These are phyloP conservation scores for Lachnellula hyalina DNA, from an alignment of 2,329 filamentous ascomycete species.

Conservation along the genomic window DNA sequence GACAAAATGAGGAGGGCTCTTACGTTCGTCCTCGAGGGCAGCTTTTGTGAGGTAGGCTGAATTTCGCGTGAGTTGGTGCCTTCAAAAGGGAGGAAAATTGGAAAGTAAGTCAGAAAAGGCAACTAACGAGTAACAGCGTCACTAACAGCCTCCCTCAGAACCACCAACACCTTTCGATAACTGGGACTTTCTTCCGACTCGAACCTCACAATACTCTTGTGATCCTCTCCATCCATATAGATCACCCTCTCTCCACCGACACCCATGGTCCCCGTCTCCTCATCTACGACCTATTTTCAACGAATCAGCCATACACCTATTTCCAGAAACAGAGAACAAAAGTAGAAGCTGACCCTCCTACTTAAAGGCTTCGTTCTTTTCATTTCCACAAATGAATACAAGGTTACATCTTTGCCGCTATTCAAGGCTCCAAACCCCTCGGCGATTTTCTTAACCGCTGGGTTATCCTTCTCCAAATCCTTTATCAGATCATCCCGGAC, in stretches of 20 bases:
- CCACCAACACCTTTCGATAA: slow-evolving; percentile 5
- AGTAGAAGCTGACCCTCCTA: neutral
- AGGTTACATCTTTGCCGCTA: neutral
- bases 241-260: neutral
- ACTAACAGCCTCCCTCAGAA: slow-evolving; percentile 3
- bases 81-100: too few relatives aligned
- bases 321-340: too few relatives aligned
- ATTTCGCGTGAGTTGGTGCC: neutral
- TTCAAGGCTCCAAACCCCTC: slow-evolving; percentile 9
- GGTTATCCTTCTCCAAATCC: slow-evolving; percentile 2
- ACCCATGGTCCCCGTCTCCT: neutral
- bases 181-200: neutral
- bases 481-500: slow-evolving; percentile 7
- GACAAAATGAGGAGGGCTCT: neutral
- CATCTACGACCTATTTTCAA: slow-evolving; percentile 3
- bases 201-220: slow-evolving; percentile 6
- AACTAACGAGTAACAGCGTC: slow-evolving; percentile 5
- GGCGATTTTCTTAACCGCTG: slow-evolving; percentile 5
- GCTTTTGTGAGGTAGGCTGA: neutral
- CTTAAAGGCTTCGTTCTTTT: neutral
- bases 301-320: neutral
- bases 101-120: neutral
- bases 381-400: slow-evolving; percentile 10
- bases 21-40: slow-evolving; percentile 1
- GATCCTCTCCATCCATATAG: slow-evolving; percentile 8